Evolutionary conservation across 2,329 filamentous ascomycete species (phyloP), one percentile per base, ranked within the genome.

Genomic region (Aplosporella prunicola): DNA sequence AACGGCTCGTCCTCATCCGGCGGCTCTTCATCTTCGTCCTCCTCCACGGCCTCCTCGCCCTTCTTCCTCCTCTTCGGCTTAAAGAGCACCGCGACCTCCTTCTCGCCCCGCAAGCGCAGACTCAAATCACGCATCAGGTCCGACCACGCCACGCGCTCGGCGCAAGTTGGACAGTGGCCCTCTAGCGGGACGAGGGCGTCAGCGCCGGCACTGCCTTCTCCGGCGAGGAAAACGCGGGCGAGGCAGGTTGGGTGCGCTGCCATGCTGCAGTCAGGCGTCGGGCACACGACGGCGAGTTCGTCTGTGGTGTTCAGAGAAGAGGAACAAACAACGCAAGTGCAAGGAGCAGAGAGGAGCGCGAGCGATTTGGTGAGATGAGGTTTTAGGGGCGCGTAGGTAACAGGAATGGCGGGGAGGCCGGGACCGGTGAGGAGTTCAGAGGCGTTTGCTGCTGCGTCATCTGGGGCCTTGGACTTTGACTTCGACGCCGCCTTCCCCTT

Each of bases 71-170:
- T 51, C n/a, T 57, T 61, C 42, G 61, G 66, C 41, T 62, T 83
- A 47, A 86, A 67, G 17, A 94, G 50, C 46, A 76, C 76, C 26
- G 78, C 72, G 1, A 88, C 63, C 46, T 87, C 80, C 40, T 81
- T 80, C 38, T 70, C 60, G 1, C 81, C 87, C 16, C 84, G 72
- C 23, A 75, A 66, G 20, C 89, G 72, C 32, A 94, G 61, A 34
- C 73, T 91, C 48, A 93, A 60, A 54, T 93, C 88, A 53, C 78
- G 88, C 64, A 93, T 81, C 62, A 95, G 74, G 32, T 82, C 74
- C 0, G 69, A 67, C 89, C 89, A 96, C 34, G 67, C 56, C 2
- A 87, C 61, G 4, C 66, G 58, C 0, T 66, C 65, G 1, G 68
- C 60, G 52, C 89, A 96, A 14, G 63, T 62, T 0, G 85, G 85